phyloP scores from a whole-genome alignment of 352 stramenopile species.

The Phytophthora pinifolia region DNA sequence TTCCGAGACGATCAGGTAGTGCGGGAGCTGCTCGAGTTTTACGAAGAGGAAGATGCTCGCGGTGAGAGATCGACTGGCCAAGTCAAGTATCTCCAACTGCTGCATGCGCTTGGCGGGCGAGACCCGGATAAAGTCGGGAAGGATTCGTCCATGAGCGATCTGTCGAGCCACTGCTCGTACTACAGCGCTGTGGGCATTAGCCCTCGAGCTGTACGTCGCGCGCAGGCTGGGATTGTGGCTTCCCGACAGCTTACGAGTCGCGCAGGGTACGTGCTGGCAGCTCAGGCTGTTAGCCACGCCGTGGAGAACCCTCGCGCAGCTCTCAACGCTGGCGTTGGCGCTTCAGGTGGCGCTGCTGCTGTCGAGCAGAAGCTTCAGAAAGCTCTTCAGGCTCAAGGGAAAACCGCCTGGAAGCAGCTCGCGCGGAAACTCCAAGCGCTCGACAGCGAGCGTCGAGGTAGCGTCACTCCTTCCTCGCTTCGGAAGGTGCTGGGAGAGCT shows the following conservation, averaged over 20 bases:
- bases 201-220: conserved; percentile 40
- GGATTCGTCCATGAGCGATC: conserved; percentile 60
- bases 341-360: conserved; percentile 31
- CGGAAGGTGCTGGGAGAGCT: conserved; percentile 65
- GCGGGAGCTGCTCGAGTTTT: conserved; percentile 44
- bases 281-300: conserved; percentile 34
- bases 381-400: conserved; percentile 49
- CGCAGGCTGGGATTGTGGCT: conserved; percentile 18
- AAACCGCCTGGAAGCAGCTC: conserved; percentile 60
- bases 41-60: conserved; percentile 58
- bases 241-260: conserved; percentile 30
- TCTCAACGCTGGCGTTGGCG: conserved; percentile 36
- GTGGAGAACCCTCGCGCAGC: conserved; percentile 26
- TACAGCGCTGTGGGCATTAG: conserved; percentile 74
- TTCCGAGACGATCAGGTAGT: conserved; percentile 38
- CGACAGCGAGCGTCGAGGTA: conserved; percentile 55
- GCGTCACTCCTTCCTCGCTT: conserved; percentile 45
- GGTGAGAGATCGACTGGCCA: conserved; percentile 40
- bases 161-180: conserved; percentile 80
- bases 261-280: conserved; percentile 39
- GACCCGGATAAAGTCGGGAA: conserved; percentile 56
- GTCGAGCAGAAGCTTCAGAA: conserved; percentile 70
- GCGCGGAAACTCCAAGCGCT: conserved; percentile 60
- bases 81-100: conserved; percentile 64
- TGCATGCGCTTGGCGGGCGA: conserved; percentile 61